Percentiles rank a stretch among this genome's conserved stretches.
Evolutionary conservation across 306 rosid genomes (phyloP).

Genomic region (Cucurbita moschata): DNA sequence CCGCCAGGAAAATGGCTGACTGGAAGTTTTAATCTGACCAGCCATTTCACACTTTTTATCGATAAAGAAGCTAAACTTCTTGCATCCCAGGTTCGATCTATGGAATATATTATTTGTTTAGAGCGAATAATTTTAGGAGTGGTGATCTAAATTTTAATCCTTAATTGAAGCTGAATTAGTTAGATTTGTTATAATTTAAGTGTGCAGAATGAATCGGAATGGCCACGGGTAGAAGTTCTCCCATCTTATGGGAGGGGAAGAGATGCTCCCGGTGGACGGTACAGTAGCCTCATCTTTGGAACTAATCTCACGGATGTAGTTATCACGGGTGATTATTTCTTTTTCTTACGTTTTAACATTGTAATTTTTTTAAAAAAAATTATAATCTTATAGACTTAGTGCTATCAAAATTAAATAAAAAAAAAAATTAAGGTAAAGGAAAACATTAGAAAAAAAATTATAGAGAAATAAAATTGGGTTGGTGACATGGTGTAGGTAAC

Average conservation of each 20-base stretch:
- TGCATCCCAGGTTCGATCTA: constrained; percentile 48
- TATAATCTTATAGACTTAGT: too few species aligned
- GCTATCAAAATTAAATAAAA: too few species aligned
- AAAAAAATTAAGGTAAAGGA: too few species aligned
- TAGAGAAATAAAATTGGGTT: too few species aligned
- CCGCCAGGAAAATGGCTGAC: constrained; percentile 90
- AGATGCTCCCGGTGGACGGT: constrained; percentile 45
- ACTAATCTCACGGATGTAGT: constrained; percentile 62
- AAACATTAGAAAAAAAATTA: too few species aligned
- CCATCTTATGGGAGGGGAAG: constrained; percentile 70
- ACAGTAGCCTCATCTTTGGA: constrained; percentile 52
- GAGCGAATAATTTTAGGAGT: too few species aligned
- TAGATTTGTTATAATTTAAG: background rate
- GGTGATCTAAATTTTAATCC: too few species aligned
- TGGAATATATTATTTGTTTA: too few species aligned
- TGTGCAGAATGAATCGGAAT: constrained; percentile 42
- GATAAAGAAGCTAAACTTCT: constrained; percentile 68
- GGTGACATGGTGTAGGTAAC: constrained; percentile 19
- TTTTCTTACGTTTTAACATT: background rate
- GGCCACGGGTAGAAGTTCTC: constrained; percentile 26
- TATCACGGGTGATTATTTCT: constrained; percentile 39
- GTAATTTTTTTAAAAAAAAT: too few species aligned
- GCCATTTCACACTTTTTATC: constrained; percentile 72
- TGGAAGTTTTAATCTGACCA: constrained; percentile 80
- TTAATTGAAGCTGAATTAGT: too few species aligned